phyloP scores from a whole-genome alignment of 2,329 filamentous ascomycete species.

The Phaeosphaeria sp. region DNA sequence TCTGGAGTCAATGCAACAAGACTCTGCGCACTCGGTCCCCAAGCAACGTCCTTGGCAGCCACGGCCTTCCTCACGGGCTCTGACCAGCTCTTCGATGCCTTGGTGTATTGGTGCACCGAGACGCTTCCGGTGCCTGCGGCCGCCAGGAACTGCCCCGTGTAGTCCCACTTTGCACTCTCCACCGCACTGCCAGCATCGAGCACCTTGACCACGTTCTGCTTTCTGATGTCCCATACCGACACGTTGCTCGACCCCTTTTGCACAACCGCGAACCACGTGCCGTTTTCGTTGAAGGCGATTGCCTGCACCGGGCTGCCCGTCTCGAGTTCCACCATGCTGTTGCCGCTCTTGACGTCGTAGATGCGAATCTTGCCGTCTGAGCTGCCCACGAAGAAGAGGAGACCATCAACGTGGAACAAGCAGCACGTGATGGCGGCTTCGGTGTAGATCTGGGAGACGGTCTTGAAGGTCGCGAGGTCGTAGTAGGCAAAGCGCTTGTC shows the following conservation, averaged over 20 bases:
- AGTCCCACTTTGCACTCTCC: constrained; percentile 84
- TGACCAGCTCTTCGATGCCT: constrained; percentile 86
- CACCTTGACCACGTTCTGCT: constrained; percentile 81
- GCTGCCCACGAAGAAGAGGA: constrained; percentile 87
- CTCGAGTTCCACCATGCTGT: constrained; percentile 76
- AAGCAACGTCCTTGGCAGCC: constrained; percentile 74
- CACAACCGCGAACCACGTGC: constrained; percentile 90
- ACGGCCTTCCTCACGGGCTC: constrained; percentile 82
- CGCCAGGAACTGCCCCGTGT: constrained; percentile 90
- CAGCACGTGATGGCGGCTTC: constrained; percentile 79
- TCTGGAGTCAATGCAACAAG: constrained; percentile 77
- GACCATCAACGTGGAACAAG: constrained; percentile 95
- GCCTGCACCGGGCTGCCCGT: constrained; percentile 71
- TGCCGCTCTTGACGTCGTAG: constrained; percentile 83
- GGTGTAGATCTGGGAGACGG: constrained; percentile 79
- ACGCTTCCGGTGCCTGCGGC: constrained; percentile 80
- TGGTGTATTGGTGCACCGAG: constrained; percentile 88
- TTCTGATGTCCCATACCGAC: constrained; percentile 90
- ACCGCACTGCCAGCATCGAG: constrained; percentile 84
- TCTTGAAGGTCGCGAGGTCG: constrained; percentile 71
- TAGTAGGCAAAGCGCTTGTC: constrained; percentile 96
- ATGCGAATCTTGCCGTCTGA: constrained; percentile 81
- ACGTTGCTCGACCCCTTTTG: constrained; percentile 79
- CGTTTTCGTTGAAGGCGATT: constrained; percentile 92
- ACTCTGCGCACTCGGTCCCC: constrained; percentile 77